A percentile compares a stretch with the other conserved stretches of the same genome.
Evolutionary conservation across 192 early-diverging fungal species (phyloP).

Genomic region (Backusella tarrabulga): DNA sequence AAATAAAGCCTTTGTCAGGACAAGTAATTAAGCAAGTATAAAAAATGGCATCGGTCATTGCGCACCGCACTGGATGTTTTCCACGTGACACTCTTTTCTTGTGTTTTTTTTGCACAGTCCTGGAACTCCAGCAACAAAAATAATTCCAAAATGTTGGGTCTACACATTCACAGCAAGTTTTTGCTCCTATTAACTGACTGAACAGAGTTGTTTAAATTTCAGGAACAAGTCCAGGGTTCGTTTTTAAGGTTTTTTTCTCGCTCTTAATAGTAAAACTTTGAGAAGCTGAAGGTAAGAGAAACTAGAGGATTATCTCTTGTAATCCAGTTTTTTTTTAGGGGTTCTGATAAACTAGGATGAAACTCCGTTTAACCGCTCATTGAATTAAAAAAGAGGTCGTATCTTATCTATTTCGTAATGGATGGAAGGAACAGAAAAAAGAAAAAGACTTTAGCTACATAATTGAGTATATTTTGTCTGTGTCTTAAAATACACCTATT

Average conservation of each 20-base stretch:
- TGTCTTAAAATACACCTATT: not conserved
- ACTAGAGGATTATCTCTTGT: not conserved
- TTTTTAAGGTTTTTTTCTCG: not conserved
- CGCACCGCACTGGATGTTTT: not conserved
- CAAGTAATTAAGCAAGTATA: not conserved
- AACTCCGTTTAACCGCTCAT: not conserved
- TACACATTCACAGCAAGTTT: not conserved
- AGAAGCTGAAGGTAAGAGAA: not conserved
- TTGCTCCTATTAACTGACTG: not conserved
- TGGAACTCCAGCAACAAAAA: not conserved
- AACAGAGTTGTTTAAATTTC: not conserved
- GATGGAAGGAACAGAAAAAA: conserved; percentile 2
- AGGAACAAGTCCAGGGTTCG: not conserved
- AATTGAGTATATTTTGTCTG: not conserved
- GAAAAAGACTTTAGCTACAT: not conserved
- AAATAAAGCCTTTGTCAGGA: no score
- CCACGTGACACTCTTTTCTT: not conserved
- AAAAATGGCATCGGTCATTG: not conserved
- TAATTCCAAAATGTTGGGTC: not conserved
- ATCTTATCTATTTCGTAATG: conserved; percentile 5
- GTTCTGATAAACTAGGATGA: not conserved
- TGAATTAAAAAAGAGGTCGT: not conserved
- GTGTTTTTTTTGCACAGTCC: not conserved
- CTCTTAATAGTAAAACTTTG: not conserved
- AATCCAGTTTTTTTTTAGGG: not conserved